Conservation (phyloP, 331 rosid genomes). For the Saraca asoca region DNA sequence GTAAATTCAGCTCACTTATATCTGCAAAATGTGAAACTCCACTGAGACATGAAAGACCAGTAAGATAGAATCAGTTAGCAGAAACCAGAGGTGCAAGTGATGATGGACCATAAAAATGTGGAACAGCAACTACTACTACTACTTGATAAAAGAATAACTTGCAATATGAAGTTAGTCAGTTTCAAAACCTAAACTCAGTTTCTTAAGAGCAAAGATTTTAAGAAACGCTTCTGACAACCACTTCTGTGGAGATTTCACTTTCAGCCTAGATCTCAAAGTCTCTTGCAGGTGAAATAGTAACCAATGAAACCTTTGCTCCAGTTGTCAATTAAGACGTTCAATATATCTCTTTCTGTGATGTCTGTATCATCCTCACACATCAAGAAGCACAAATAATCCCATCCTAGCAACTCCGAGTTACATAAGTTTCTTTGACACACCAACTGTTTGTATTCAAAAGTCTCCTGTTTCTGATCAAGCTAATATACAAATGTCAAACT, state of each 20-base stretch:
- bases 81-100: neutral
- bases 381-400: too few species aligned
- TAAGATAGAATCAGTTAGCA: constrained; percentile 1
- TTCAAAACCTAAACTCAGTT: neutral
- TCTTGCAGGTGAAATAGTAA: neutral
- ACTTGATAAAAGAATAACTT: neutral
- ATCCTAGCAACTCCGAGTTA: neutral
- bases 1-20: constrained; percentile 83
- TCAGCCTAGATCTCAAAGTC: neutral
- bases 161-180: neutral
- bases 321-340: neutral
- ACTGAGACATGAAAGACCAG: constrained; percentile 26
- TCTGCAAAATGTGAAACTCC: constrained; percentile 55
- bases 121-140: neutral
- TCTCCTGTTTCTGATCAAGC: neutral
- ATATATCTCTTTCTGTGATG: too few species aligned
- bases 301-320: neutral
- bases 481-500: constrained; percentile 4
- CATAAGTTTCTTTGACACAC: neutral
- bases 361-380: too few species aligned
- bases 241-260: neutral
- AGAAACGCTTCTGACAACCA: neutral
- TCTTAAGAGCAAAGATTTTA: neutral
- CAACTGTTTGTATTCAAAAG: neutral
- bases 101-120: neutral